Evolutionary conservation across 495 filamentous ascomycete genomes (phyloP).

Genomic region (Geoglossum glabrum): DNA sequence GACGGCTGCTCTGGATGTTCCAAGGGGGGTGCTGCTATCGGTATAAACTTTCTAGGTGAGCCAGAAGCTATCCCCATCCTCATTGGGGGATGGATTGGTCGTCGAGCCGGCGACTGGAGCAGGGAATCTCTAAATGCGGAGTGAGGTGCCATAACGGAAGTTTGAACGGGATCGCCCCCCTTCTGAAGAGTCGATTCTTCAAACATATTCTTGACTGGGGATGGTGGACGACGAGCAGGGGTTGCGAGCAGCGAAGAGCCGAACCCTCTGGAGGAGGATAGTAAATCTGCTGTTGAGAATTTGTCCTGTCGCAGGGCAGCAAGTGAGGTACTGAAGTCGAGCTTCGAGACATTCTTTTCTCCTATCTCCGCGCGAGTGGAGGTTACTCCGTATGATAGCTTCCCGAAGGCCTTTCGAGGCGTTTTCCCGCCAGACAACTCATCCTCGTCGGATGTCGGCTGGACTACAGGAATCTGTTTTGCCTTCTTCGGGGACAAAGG

Average conservation of each 20-base stretch:
- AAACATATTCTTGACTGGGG: constrained; percentile 28
- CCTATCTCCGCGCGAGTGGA: neutral
- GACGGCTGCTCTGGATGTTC: neutral
- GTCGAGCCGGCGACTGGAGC: constrained; percentile 10
- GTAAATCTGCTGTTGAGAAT: constrained; percentile 9
- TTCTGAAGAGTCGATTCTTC: constrained; percentile 10
- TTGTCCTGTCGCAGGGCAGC: constrained; percentile 7
- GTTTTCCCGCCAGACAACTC: constrained; percentile 27
- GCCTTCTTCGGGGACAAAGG: constrained; percentile 37
- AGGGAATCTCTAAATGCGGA: constrained; percentile 9
- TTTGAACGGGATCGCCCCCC: no score
- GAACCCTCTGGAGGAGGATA: constrained; percentile 16
- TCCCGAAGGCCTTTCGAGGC: constrained; percentile 16
- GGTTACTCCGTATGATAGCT: constrained; percentile 22
- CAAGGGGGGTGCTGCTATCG: neutral
- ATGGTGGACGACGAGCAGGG: constrained; percentile 29
- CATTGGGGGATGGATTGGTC: neutral
- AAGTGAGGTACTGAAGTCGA: constrained; percentile 19
- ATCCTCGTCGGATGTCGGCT: constrained; percentile 25
- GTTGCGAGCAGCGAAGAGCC: constrained; percentile 26
- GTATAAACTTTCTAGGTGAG: constrained; percentile 2
- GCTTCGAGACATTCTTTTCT: constrained; percentile 12
- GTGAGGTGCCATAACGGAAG: constrained; percentile 14
- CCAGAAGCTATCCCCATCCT: neutral
- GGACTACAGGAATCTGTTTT: constrained; percentile 25